Percentiles rank a stretch among this genome's conserved stretches.
These are phyloP conservation scores for Apiosordaria backusii DNA, from an alignment of 495 filamentous ascomycete genomes.

Conservation along the genomic window DNA sequence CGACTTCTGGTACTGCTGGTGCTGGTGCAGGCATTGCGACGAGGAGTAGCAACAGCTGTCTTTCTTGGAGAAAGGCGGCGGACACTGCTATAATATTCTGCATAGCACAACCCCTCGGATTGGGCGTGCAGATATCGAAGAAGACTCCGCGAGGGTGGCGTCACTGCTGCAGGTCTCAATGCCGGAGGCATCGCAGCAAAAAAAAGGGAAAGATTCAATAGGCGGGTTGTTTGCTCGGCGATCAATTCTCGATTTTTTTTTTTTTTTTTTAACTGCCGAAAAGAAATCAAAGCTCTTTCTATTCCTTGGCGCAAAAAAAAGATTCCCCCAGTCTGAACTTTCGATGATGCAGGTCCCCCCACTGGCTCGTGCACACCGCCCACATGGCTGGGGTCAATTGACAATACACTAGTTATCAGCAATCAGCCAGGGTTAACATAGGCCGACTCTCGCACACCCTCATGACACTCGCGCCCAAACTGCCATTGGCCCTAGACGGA, in stretches of 20 bases:
- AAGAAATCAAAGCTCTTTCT: background rate
- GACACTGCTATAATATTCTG: constrained; percentile 19
- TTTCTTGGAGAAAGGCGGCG: constrained; percentile 8
- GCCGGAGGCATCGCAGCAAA: constrained; percentile 34
- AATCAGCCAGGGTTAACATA: background rate
- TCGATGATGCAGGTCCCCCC: background rate
- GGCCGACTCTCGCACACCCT: too few species aligned
- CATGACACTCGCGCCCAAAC: too few species aligned
- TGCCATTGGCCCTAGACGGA: too few species aligned
- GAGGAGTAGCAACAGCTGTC: background rate
- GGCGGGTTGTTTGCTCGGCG: too few species aligned
- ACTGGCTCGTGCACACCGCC: background rate
- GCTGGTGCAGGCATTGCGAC: constrained; percentile 28
- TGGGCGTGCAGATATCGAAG: constrained; percentile 61
- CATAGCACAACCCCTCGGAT: constrained; percentile 49
- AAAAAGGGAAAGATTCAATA: background rate
- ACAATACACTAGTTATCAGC: background rate
- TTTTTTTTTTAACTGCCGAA: background rate
- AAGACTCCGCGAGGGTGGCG: constrained; percentile 55
- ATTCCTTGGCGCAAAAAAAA: background rate
- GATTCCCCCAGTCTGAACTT: background rate
- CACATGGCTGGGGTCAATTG: too few species aligned
- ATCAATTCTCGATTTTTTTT: too few species aligned
- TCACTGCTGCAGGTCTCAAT: constrained; percentile 33
- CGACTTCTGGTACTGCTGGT: constrained; percentile 16